Evolutionary conservation across 2,329 filamentous ascomycete species (phyloP).

Genomic region (Thelonectria olida): DNA sequence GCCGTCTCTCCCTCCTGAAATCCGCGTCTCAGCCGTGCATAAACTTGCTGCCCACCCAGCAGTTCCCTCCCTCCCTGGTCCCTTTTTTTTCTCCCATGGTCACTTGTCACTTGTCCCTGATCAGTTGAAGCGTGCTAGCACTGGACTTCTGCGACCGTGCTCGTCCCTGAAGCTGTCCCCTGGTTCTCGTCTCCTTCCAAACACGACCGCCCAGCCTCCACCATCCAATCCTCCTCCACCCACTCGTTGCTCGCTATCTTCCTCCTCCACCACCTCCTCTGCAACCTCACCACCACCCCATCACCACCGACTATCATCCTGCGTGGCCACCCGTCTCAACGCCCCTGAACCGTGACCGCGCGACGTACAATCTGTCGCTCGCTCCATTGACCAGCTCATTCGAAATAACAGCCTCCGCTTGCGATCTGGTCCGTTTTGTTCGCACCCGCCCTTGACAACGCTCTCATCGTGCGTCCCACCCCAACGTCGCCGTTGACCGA

Average conservation of each 20-base stretch:
- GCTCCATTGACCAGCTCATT: slow-evolving; percentile 28
- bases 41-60: slow-evolving; percentile 28
- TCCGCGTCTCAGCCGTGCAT: slow-evolving; percentile 44
- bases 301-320: slow-evolving; percentile 1
- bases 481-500: not conserved
- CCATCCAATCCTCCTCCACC: slow-evolving; percentile 6
- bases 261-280: slow-evolving; percentile 10
- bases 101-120: not conserved
- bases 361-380: slow-evolving; percentile 20
- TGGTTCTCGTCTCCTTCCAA: slow-evolving; percentile 11
- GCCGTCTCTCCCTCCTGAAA: slow-evolving; percentile 42
- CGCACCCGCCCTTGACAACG: slow-evolving; percentile 24
- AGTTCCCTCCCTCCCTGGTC: not conserved
- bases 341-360: slow-evolving; percentile 12
- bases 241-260: slow-evolving; percentile 9
- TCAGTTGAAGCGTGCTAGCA: not conserved
- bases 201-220: slow-evolving; percentile 11
- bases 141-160: too few relatives aligned
- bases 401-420: not conserved
- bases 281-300: slow-evolving; percentile 11
- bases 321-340: slow-evolving; percentile 12
- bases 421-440: not conserved
- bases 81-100: not conserved
- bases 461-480: slow-evolving; percentile 25
- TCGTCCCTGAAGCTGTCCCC: slow-evolving; percentile 5